Base-by-base conservation (phyloP, 2,329 filamentous ascomycete species). In the Pseudogymnoascus sp. region DNA sequence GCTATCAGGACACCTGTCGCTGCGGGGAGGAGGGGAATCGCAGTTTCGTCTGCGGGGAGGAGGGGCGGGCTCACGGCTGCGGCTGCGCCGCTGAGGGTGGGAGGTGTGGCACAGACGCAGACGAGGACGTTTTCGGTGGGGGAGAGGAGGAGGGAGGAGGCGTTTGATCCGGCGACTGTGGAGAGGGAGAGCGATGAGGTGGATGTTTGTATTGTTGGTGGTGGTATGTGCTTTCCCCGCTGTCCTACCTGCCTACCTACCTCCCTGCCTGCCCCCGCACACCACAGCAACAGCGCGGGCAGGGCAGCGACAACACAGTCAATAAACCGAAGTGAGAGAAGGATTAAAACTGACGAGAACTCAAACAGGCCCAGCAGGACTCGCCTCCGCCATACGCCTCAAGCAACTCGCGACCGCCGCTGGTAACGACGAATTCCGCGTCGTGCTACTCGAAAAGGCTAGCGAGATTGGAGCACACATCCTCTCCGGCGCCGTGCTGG, bases 381-480 rank as follows among this genome's bases (percentile, higher is more conserved):
- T 99, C 68, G 89, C 90, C 69, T 93, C 95, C 57, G 95, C 93
- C 61, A 99, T 99, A 73, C 88, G 90, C 68, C 80, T 99, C 63
- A 97, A 97, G 81, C 93, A 99, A 77, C 82, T 97, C 61, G 95
- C 95, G 69, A 97, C 93, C 73, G 91, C 93, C 73, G 91, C 90
- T 35, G 93, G 95, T 67, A 96, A 97, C 76, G 92, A 97, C 67
- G 93, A 97, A 67, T 97, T 99, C 74, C 84, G 95, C 35, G 93
- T 99, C 10, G 79, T 99, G 64, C 79, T 99, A 38, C 80, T 99
- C 65, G 95, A 99, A 75, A 99, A 99, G 78, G 92, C 95, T 2
- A 91, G 93, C 67, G 95, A 99, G 75, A 79, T 99, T 65, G 95
- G 95, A 62, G 93, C 93, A 28, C 95, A 99, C 76, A 96, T 96